Percentiles rank a stretch among this genome's conserved stretches.
phyloP scores from a whole-genome alignment of 305 asterid species.

The Withania somnifera region DNA sequence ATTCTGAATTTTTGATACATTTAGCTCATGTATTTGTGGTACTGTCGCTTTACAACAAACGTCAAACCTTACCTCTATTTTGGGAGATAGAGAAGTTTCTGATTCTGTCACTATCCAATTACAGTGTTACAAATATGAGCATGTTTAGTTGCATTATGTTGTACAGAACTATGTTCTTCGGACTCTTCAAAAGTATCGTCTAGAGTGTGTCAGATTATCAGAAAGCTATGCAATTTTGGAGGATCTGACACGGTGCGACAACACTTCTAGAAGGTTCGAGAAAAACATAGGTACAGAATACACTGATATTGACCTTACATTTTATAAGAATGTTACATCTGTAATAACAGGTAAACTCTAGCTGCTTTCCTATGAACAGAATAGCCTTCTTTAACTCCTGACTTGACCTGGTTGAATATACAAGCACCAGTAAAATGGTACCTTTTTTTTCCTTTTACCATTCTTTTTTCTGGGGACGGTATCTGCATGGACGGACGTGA shows the following conservation, averaged over 20 bases:
- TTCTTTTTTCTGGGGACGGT: not conserved
- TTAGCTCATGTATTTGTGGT: not conserved
- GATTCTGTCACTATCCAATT: not conserved
- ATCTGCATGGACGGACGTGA: not conserved
- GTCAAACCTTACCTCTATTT: too few relatives aligned
- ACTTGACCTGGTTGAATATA: not conserved
- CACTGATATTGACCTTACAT: not conserved
- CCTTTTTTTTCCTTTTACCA: not conserved
- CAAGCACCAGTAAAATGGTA: conserved; percentile 1
- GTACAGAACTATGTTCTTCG: not conserved
- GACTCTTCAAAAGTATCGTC: not conserved
- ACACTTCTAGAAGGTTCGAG: not conserved
- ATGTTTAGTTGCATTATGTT: not conserved
- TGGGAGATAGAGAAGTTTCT: too few relatives aligned
- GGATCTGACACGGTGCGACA: not conserved
- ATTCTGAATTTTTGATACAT: too few relatives aligned
- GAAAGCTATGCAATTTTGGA: not conserved
- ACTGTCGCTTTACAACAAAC: too few relatives aligned
- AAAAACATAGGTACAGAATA: not conserved
- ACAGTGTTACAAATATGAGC: not conserved
- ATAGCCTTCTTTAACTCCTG: not conserved
- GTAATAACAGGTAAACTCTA: not conserved
- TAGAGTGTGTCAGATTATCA: not conserved
- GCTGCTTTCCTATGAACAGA: not conserved
- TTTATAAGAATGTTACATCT: not conserved